Evolutionary conservation across 345 rosid species (phyloP), one percentile per base, ranked within the genome.

Genomic region (Eucalyptus shirleyi): DNA sequence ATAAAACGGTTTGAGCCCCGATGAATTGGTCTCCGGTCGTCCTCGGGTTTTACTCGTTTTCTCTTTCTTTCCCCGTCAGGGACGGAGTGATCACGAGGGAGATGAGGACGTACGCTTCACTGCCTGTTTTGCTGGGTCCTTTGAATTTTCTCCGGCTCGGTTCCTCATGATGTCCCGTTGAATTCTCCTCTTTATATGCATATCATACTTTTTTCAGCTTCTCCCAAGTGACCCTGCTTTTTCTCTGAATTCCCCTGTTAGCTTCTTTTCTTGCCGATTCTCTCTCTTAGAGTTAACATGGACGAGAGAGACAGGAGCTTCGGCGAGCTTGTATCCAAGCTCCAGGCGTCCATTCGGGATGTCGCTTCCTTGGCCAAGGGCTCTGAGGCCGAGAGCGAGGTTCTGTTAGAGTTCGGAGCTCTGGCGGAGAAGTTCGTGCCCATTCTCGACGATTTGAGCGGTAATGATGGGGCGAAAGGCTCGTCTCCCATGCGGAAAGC

Each of bases 361-460:
- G 90, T 92, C 6, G 87, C 92, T 51, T 93, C 91, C 56, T 50
- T 91, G 44, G 93, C 94, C 5, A 95, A 90, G 90, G 91, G 37
- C 53, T 87, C 89, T 9, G 95, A 88, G 12, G 89, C 60, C 8
- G 95, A 93, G 53, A 89, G 88, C 28, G 95, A 93, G 69, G 50
- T 91, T 12, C 90, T 93, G 53, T 47, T 91, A 60, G 95, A 94
- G 34, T 93, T 95, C 90, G 90, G 92, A 4, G 44, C 23, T 90
- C 88, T 94, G 87, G 87, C 93, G 37, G 93, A 94, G 90, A 96
- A 94, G 86, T 95, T 96, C 49, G 51, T 72, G 19, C 93, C 92
- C 40, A 87, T 96, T 86, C 90, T 95, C 49, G n/a, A 86, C 26
- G 93, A 91, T 69, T 85, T 96, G 56, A 90, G 86, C 42, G 92